Base-by-base conservation (phyloP, 2,329 filamentous ascomycete genomes). In the Magnaporthiopsis rhizophila region DNA sequence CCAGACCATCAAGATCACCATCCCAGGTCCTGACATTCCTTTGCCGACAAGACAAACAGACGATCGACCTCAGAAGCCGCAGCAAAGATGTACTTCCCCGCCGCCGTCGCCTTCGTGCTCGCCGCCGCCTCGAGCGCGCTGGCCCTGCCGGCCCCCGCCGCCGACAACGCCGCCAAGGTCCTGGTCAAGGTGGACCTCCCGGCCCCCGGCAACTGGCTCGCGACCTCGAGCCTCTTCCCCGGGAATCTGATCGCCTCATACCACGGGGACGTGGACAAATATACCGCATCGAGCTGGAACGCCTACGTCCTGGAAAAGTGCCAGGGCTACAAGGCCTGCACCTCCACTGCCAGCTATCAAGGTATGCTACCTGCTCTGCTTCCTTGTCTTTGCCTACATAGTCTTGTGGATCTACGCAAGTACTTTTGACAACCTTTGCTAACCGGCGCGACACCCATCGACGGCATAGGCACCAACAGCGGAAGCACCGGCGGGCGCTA, bases 201-300 rank as follows among this genome's bases (percentile, higher is more conserved):
- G 34, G 21, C 38, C 13, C 60, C 60, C 34, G 28, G 53, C 60
- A 61, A 61, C 36, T 61, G 60, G 60, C 60, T 61, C 36, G 32
- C 60, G 13, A n/a, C 3, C 24, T 18, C 15, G 4, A 38, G 60
- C 8, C 60, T 62, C 13, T 62, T 9, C 60, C 60, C 60, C 11
- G 1, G 36, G 38, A 62, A 96, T 74, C 93, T 97, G 76, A 86
- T 87, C 68, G 86, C 86, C 64, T 87, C 94, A 67, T 96, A 96
- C 72, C 86, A 92, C 64, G 85, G 91, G 63, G 92, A 97, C 74
- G 88, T 97, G 79, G 92, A 95, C 74, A 91, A 96, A 74, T 90
- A 89, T 21, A 94, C 97, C 67, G 88, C 91, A 8, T 38, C 53
- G n/a, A 45, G 18, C n/a, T 62, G 60, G 60, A 62, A 62, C 60